These are phyloP conservation scores for Priceomyces carsonii DNA, from an alignment of 805 yeast species.

Conservation along the genomic window DNA sequence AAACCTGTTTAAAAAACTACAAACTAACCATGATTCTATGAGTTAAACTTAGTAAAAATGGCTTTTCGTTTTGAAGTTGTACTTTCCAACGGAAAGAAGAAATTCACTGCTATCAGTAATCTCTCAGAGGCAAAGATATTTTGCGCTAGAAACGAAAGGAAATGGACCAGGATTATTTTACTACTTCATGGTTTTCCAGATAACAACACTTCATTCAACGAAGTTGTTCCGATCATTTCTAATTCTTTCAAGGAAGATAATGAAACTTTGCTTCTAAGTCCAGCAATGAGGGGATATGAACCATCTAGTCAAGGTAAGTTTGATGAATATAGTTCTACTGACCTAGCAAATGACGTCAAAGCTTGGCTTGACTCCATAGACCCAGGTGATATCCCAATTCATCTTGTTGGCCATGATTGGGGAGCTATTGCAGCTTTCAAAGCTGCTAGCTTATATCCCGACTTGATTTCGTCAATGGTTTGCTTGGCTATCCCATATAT, in stretches of 20 bases:
- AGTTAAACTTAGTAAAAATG: no score
- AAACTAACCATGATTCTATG: no score
- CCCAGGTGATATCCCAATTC: conserved; percentile 27
- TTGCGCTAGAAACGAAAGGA: conserved; percentile 6
- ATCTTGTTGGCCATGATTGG: conserved; percentile 47
- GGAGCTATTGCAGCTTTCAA: conserved; percentile 40
- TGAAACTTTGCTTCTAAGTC: conserved; percentile 28
- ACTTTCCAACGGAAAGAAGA: conserved; percentile 16
- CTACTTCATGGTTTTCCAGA: conserved; percentile 44
- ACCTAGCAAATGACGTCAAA: conserved; percentile 34
- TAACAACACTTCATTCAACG: conserved; percentile 27
- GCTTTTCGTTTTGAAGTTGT: conserved; percentile 11
- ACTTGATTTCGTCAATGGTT: conserved; percentile 29
- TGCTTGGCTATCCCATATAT: conserved; percentile 43
- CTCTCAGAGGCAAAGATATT: conserved; percentile 16
- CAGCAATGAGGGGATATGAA: conserved; percentile 41
- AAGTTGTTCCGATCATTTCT: conserved; percentile 21
- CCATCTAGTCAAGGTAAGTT: conserved; percentile 25
- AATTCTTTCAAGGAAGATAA: conserved; percentile 15
- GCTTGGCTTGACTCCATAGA: conserved; percentile 29
- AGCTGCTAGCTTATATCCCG: conserved; percentile 35
- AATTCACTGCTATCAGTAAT: conserved; percentile 22
- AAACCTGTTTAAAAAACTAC: no score
- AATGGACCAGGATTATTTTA: conserved; percentile 23
- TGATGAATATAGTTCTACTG: conserved; percentile 24